A percentile compares a stretch with the other conserved stretches of the same genome.
These are phyloP conservation scores for Colletotrichum paranaense DNA, from an alignment of 2,329 filamentous ascomycete species.

Conservation along the genomic window DNA sequence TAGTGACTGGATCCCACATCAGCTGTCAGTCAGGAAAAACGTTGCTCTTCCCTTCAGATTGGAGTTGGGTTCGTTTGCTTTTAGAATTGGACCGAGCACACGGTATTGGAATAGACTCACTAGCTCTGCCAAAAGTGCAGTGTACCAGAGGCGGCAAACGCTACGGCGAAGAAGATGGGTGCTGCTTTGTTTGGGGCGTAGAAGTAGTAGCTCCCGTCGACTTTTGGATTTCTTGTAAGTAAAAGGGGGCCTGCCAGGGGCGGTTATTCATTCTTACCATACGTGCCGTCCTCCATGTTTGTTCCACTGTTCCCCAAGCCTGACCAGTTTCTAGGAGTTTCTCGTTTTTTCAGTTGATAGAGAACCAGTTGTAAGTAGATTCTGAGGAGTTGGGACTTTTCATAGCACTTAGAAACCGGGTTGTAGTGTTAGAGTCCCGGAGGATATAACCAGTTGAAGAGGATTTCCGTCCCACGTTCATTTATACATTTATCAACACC, in stretches of 20 bases:
- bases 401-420: no score
- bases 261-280: constrained; percentile 39
- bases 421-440: no score
- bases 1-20: constrained; percentile 48
- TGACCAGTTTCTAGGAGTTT: not conserved
- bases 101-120: constrained; percentile 51
- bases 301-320: not conserved
- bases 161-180: constrained; percentile 57
- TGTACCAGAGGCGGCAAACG: constrained; percentile 50
- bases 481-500: no score
- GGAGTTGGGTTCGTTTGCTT: no score
- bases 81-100: no score
- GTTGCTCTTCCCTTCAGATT: no score
- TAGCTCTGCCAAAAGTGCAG: constrained; percentile 55
- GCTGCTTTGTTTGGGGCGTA: constrained; percentile 61
- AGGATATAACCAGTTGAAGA: no score
- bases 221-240: constrained; percentile 38
- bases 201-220: constrained; percentile 57
- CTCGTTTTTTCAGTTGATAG: not conserved
- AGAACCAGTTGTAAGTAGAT: not conserved
- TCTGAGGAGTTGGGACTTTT: no score
- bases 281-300: constrained; percentile 46
- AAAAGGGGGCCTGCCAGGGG: not conserved
- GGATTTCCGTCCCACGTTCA: no score
- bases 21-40: no score